phyloP scores from a whole-genome alignment of 106 monocot genomes.

The Vanilla planifolia region DNA sequence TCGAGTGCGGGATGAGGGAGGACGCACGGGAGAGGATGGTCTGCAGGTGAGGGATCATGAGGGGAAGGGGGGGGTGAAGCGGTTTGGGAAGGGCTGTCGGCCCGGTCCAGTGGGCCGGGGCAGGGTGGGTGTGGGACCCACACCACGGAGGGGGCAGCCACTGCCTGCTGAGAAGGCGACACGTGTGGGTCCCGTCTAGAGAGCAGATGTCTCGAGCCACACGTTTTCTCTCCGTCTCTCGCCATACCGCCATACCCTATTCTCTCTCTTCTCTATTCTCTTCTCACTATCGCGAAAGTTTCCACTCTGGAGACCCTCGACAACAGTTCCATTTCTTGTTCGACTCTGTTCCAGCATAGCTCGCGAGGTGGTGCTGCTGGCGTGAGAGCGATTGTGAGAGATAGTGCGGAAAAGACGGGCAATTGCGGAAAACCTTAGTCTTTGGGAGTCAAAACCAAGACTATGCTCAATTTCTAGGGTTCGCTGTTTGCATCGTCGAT shows the following conservation, averaged over 20 bases:
- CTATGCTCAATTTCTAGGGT: neutral
- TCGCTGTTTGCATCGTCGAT: neutral
- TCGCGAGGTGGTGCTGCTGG: neutral
- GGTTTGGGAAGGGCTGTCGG: constrained; percentile 4
- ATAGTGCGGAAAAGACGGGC: neutral
- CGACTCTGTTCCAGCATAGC: neutral
- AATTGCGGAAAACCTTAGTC: neutral
- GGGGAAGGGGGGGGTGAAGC: neutral
- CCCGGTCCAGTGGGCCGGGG: constrained; percentile 13
- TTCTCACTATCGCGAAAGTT: neutral
- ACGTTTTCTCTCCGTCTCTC: neutral
- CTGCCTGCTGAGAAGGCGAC: constrained; percentile 14
- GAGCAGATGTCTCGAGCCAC: neutral
- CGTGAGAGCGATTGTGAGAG: neutral
- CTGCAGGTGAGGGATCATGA: neutral
- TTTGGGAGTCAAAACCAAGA: neutral
- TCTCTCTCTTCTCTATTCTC: neutral
- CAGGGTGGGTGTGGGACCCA: constrained; percentile 5
- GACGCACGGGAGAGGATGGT: neutral
- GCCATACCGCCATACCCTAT: neutral
- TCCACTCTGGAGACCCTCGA: no score
- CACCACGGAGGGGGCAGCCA: neutral
- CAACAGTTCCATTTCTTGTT: no score
- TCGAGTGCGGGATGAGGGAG: neutral
- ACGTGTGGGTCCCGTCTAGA: constrained; percentile 4